Conservation (phyloP, 495 filamentous ascomycete genomes). For the Annulohypoxylon stygium region DNA sequence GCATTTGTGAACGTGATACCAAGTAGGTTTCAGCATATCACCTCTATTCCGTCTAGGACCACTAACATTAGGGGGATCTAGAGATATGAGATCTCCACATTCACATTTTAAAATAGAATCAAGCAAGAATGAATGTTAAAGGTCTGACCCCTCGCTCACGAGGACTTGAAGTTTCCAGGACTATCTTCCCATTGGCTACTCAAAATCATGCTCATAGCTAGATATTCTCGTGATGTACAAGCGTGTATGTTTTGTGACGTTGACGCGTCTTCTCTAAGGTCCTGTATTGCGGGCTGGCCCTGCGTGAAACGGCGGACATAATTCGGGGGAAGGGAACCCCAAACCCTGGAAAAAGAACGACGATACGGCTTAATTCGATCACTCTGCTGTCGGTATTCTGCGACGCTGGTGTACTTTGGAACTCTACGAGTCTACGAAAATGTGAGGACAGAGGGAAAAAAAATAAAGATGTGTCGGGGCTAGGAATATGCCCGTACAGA, state of each 20-base stretch:
- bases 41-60: neutral
- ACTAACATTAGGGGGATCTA: neutral
- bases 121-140: neutral
- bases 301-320: conserved; percentile 5
- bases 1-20: neutral
- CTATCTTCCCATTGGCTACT: neutral
- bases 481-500: neutral
- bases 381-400: neutral
- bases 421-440: neutral
- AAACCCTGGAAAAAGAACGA: neutral
- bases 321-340: neutral
- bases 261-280: neutral
- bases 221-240: no score
- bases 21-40: neutral
- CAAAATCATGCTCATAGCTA: neutral
- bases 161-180: neutral
- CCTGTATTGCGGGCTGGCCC: neutral
- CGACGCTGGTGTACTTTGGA: neutral
- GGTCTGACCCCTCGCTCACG: neutral
- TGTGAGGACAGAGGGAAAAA: neutral
- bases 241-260: neutral
- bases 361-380: neutral
- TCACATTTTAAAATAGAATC: neutral
- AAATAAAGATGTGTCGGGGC: neutral
- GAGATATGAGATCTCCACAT: neutral